Evolutionary conservation across 208 protist genomes (phyloP), one percentile per base, ranked within the genome.

Genomic region (Acanthamoeba lugdunensis): DNA sequence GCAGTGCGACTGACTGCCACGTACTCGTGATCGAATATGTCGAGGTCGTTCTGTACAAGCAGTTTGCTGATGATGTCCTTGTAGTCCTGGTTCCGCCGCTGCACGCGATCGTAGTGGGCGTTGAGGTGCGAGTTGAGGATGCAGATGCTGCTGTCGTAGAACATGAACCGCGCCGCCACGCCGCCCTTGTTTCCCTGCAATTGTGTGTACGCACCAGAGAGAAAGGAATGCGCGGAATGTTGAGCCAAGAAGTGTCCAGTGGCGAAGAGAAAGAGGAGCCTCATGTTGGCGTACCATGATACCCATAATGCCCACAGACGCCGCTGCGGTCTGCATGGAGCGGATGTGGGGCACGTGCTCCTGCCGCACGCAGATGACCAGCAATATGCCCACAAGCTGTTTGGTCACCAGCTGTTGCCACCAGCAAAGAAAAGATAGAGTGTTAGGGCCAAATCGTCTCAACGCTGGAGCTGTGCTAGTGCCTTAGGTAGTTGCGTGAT

Each of bases 101-200:
- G 37, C 28, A 96, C 75, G 45, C 94, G 92, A 7, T 94, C 91
- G 30, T 89, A 75, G 56, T 96, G 94, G 8, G 96, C 95, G 54
- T 95, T 94, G 16, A 97, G 90, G 81, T 97, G 96, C 41, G 94
- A 94, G 33, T 97, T 97, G 13, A 97, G 61, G 23, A 97, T 89
- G 73, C 94, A 96, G 11, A 97, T 79, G 2, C 58, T 93, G 13
- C 94, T 95, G 61, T 97, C 95, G 52, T 95, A 93, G 48, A 97
- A 85, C 30, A 79, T 71, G 21, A 98, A 96, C 28, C 96, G 71
- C 28, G 95, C 71, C 48, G 94, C 91, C 50, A 94, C 77, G n/a
- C 91, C 91, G 8, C 91, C 92, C 94, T 94, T 89, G 50, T 94
- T 94, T 25, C 92, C 77, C 92, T 91, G 30, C 21, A 21, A 16